Evolutionary conservation across 257 asterid species (phyloP), one percentile per base, ranked within the genome.

Genomic region (Petrea volubilis): DNA sequence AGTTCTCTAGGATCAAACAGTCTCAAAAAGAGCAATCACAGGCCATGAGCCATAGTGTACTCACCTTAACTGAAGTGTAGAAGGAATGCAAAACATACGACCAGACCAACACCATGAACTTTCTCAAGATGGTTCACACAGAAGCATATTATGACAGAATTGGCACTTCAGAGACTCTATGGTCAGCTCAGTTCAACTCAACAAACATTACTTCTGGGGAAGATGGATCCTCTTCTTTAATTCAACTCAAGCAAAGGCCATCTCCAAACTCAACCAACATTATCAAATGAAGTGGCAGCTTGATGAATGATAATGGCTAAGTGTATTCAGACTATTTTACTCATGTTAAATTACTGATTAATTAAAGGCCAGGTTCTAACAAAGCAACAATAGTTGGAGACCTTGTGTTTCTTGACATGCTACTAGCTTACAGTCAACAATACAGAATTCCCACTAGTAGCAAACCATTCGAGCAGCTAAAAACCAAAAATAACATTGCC

Each of bases 11-110:
- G 68, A 66, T 50, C 58, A 51, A 12, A 67, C 27, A 58, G 8
- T 25, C 44, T 7, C 44, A 38, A 56, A 38, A n/a, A n/a, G 49
- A 52, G 38, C 63, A 61, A 55, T 24, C 61, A 47, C 14, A 27
- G 11, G 43, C 52, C 24, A 33, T 28, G 46, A 55, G 60, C 14
- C 31, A 51, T 34, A 27, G 9, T 47, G 53, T 25, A 58, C 41
- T 60, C 51, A 33, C 33, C 51, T 23, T 46, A 38, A 31, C 23
- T 31, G 27, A 50, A 56, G 41, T 44, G 52, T 31, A 34, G 29
- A 68, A 27, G 65, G 70, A 40, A 68, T 25, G 58, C 51, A 36
- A 68, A 57, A 29, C 57, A 49, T 43, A 29, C 64, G 43, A 68
- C 47, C 36, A 1, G 68, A 60, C 29, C 60, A 51, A 56, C 43